These are phyloP conservation scores for Trichoderma sp. DNA, from an alignment of 2,329 filamentous ascomycete genomes.

Conservation along the genomic window DNA sequence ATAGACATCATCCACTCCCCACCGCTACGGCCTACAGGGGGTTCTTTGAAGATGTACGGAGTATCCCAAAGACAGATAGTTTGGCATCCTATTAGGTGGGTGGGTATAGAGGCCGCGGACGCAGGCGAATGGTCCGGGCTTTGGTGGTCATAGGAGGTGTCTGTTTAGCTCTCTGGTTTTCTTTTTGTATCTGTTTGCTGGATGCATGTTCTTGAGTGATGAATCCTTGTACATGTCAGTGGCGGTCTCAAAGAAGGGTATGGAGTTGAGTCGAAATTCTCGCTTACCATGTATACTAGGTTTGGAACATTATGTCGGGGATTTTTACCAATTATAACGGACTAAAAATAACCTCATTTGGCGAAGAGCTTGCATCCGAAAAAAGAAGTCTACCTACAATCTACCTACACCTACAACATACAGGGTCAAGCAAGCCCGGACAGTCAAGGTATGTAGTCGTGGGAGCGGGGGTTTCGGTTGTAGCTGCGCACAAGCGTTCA, in stretches of 20 bases:
- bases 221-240: not conserved
- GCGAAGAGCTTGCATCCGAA: slow-evolving; percentile 4
- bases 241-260: not conserved
- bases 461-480: not conserved
- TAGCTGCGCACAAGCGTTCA: slow-evolving; percentile 3
- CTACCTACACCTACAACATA: not conserved
- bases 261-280: not conserved
- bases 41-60: not conserved
- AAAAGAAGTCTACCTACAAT: not conserved
- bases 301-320: not conserved
- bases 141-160: not conserved
- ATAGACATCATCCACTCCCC: not conserved
- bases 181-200: not conserved
- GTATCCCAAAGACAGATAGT: not conserved
- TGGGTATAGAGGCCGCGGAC: slow-evolving; percentile 1
- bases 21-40: not conserved
- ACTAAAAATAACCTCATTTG: not conserved
- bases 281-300: not conserved
- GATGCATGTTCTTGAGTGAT: not conserved
- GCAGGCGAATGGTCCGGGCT: not conserved
- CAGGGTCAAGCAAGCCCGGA: not conserved
- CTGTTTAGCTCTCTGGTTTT: not conserved
- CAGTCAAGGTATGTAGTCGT: not conserved
- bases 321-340: not conserved
- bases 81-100: not conserved